A percentile compares a stretch with the other conserved stretches of the same genome.
phyloP scores from a whole-genome alignment of 768 basidiomycete species.

The Boletellus sp. region DNA sequence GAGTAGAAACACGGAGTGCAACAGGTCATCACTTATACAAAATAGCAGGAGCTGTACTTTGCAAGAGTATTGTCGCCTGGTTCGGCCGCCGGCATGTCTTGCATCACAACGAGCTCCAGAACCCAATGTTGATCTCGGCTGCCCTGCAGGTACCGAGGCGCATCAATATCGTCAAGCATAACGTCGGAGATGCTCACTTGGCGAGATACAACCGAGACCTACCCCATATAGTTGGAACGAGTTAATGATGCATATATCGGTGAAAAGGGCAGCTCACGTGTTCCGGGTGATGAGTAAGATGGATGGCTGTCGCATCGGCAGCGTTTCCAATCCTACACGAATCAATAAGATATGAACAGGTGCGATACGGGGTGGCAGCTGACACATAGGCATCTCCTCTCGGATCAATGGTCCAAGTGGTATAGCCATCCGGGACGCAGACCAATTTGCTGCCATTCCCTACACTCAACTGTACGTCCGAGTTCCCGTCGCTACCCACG shows the following conservation, averaged over 20 bases:
- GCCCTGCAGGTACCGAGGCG: background rate
- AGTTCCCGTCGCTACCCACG: background rate
- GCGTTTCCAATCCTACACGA: conserved; percentile 1
- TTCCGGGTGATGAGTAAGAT: background rate
- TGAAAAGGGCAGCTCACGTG: background rate
- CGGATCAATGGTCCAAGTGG: background rate
- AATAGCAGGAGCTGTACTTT: background rate
- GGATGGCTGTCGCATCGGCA: conserved; percentile 2
- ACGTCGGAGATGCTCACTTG: background rate
- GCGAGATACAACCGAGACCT: background rate
- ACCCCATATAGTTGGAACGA: background rate
- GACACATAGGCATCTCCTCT: background rate
- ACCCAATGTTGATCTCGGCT: conserved; percentile 5
- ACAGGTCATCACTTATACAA: background rate
- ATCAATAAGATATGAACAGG: background rate
- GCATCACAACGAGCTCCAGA: background rate
- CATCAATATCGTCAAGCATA: background rate
- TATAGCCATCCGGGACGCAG: background rate
- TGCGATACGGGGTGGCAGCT: background rate
- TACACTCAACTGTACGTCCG: background rate
- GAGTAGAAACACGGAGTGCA: too few species aligned
- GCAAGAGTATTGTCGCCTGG: background rate
- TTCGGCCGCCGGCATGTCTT: background rate
- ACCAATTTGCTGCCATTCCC: background rate
- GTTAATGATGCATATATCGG: background rate